Conservation (phyloP, 2,329 filamentous ascomycete genomes). For the Zymoseptoria tritici region DNA sequence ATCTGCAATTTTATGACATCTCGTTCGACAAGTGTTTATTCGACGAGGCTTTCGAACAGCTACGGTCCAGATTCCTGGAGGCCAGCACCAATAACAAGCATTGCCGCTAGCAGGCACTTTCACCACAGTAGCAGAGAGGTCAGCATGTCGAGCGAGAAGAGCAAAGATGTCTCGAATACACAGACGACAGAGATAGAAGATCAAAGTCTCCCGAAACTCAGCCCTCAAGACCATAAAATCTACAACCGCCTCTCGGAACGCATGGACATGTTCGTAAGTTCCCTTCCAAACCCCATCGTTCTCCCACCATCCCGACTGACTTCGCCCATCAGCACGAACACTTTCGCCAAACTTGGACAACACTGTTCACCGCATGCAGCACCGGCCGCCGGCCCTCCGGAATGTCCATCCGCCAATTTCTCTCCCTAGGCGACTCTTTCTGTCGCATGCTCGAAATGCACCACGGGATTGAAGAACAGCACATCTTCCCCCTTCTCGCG, state of each 20-base stretch:
- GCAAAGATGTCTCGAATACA: neutral
- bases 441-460: constrained; percentile 63
- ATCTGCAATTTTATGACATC: neutral
- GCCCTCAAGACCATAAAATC: constrained; percentile 56
- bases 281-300: constrained; percentile 1
- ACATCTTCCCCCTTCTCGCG: constrained; percentile 73
- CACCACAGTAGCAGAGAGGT: neutral
- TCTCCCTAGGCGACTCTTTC: constrained; percentile 62
- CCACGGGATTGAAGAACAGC: constrained; percentile 70
- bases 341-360: constrained; percentile 67
- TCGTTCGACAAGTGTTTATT: neutral
- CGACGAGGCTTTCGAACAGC: neutral
- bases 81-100: neutral
- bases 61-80: neutral
- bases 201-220: constrained; percentile 53
- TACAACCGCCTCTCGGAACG: constrained; percentile 68
- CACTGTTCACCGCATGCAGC: constrained; percentile 59
- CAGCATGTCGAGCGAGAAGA: neutral
- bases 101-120: neutral
- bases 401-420: constrained; percentile 62
- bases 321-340: constrained; percentile 55
- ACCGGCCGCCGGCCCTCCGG: constrained; percentile 51
- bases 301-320: neutral
- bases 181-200: constrained; percentile 18
- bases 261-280: constrained; percentile 64